phyloP scores from a whole-genome alignment of 1,284 basidiomycete genomes.

The Ceratobasidium sp. region DNA sequence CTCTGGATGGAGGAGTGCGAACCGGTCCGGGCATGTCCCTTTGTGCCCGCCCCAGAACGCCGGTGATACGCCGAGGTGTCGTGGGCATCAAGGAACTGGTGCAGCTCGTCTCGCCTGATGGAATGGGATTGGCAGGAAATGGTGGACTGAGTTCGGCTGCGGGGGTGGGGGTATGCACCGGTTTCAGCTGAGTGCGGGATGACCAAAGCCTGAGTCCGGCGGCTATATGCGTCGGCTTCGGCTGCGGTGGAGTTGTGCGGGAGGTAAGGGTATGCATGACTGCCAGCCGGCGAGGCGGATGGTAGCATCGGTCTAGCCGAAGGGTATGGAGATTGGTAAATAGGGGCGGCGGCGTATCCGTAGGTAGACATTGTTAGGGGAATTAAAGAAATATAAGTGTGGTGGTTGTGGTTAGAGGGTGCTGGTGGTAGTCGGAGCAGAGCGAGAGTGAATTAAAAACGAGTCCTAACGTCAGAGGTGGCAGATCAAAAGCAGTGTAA shows the following conservation, averaged over 20 bases:
- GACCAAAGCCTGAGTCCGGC: background rate
- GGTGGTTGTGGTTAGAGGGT: background rate
- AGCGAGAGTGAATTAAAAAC: background rate
- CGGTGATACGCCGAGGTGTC: constrained; percentile 5
- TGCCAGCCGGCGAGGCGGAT: constrained; percentile 12
- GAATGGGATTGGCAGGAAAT: background rate
- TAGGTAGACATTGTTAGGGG: constrained; percentile 44
- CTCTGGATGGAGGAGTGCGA: constrained; percentile 10
- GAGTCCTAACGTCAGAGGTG: background rate
- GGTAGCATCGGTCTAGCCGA: background rate
- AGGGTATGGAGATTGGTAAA: constrained; percentile 4
- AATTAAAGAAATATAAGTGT: background rate
- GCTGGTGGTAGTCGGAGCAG: background rate
- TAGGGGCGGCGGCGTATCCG: constrained; percentile 42
- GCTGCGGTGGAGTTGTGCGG: constrained; percentile 12
- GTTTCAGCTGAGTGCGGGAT: background rate
- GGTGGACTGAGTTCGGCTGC: constrained; percentile 7
- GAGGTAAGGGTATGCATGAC: constrained; percentile 7
- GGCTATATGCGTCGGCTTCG: constrained; percentile 13
- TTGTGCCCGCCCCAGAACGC: constrained; percentile 14
- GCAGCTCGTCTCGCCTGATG: background rate
- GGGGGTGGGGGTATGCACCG: background rate
- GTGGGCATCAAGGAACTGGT: constrained; percentile 32
- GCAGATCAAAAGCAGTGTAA: constrained; percentile 11
- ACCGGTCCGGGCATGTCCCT: constrained; percentile 14